Base-by-base conservation (phyloP, 306 rosid species). In the Glycyrrhiza uralensis region DNA sequence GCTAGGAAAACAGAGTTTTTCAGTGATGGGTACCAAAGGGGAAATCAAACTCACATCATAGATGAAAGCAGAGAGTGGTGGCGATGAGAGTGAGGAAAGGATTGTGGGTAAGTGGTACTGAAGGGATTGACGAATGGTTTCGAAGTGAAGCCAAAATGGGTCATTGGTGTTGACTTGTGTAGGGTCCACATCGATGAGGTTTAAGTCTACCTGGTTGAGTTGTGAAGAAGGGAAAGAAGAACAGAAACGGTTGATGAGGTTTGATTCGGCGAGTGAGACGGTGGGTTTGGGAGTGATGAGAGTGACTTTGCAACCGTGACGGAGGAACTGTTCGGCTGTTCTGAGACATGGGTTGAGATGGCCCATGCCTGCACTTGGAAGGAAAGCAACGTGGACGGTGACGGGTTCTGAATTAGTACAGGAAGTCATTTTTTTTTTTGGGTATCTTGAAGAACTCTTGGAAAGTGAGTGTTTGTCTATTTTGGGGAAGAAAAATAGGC, bases 361-460 rank as follows among this genome's bases (percentile, higher is more conserved):
- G 9, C 87, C 88, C 79, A 86, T 72, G 11, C 88, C 84, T 15
- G 90, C 79, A 52, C 74, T 75, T 4, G 88, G 87, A 36, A 86
- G 58, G 6, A 88, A 70, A 30, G 75, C 84, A 4, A 86, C 55
- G 9, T 88, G 88, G 28, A 44, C 10, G 36, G 18, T 18, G 6
- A 38, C 9, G 3, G 57, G 6, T 11, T 10, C 67, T 2, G 54
- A 20, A n/a, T n/a, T n/a, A n/a, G n/a, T n/a, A n/a, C n/a, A n/a
- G n/a, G n/a, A n/a, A n/a, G n/a, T n/a, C n/a, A n/a, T n/a, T n/a
- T n/a, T n/a, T n/a, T n/a, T n/a, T n/a, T n/a, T n/a, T n/a, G n/a
- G n/a, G n/a, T n/a, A n/a, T n/a, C n/a, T n/a, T n/a, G n/a, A n/a
- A n/a, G n/a, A n/a, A n/a, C n/a, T n/a, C n/a, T n/a, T n/a, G n/a